Base-by-base conservation (phyloP, 2,329 filamentous ascomycete genomes). In the Zasmidium citrigriseum region DNA sequence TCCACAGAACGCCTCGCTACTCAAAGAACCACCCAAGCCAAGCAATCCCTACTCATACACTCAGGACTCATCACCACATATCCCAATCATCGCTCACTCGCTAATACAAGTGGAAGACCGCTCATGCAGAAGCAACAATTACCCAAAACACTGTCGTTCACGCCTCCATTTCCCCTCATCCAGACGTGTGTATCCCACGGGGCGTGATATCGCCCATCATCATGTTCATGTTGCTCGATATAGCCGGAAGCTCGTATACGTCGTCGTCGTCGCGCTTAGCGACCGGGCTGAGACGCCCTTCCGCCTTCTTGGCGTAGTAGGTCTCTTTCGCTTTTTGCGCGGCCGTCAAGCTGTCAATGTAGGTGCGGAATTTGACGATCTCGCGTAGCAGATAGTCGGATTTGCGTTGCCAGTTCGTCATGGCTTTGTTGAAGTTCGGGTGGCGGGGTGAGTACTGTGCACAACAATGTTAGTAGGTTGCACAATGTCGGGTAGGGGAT, bases 381-480 rank as follows among this genome's bases (percentile, higher is more conserved):
- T 99, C 95, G 34, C 90, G 83, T 12, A 98, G 82, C 44, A 99
- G 78, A 72, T 98, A 96, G 25, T 90, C 88, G 56, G 91, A 96
- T 79, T 98, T 98, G 70, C 89, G 87, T 79, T 99, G 93, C 93
- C 95, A 99, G 75, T 99, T 99, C 20, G 88, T 83, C 89, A 98
- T 93, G 16, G 93, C 91, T 75, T 89, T 93, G 62, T 80, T 80
- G 16, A 88, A 85, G 69, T 98, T 98, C 38, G 86, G 83, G 61
- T 93, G 89, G 25, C 92, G 86, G 2, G 91, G 89, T 14, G 91
- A 92, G 72, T 96, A 98, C 82, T 85, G 62, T 21, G n/a, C n/a
- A n/a, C n/a, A 50, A 11, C 21, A 47, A 38, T 24, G 54, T 66
- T 25, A 64, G 61, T 52, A n/a, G 52, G 23, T 21, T 20, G 12